Base-by-base conservation (phyloP, 2,329 filamentous ascomycete genomes). In the Neonectria ditissima region DNA sequence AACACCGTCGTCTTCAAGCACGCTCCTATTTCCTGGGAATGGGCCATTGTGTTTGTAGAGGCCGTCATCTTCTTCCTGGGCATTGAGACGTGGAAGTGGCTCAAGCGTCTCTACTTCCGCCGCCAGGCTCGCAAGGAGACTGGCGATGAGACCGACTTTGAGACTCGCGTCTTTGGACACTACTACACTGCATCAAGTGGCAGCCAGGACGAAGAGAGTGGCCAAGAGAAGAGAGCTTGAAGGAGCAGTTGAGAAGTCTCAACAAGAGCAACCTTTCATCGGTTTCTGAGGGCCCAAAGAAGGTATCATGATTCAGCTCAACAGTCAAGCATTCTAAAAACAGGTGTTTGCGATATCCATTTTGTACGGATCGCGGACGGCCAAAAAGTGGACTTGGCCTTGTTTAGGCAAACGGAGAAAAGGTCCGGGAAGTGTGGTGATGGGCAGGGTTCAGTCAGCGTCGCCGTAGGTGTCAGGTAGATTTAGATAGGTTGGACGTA, bases 1-100 rank as follows among this genome's bases (percentile, higher is more conserved):
- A 89, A 87, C 74, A 82, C 80, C 0, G 77, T 80, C 1, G 85
- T 88, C 9, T 89, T 89, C 75, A 85, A 86, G 73, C 87, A 89
- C 68, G 80, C 80, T 0, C 83, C 81, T 1, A 88, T 89, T 59
- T 81, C 77, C 11, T 89, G 87, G 87, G 87, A 89, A 70, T 89
- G 86, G 87, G 85, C 78, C 2, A 83, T 89, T 44, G 84, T 88
- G 3, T 86, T 89, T 60, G 69, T 87, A 20, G 81, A 80, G 16
- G 80, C 84, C 0, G 60, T 84, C 1, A 69, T 89, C n/a, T 89
- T 89, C 78, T 87, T 89, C 67, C 58, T 80, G 0, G 87, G 87
- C 5, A 80, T 87, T 5, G 87, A 89, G 72, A 58, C 74, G 0
- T 89, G 86, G 86, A 89, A 89, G 74, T 86, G 81, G 79, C 26